Conservation (phyloP, 176 grass and related monocot genomes). For the Rhipidocladum racemiflorum region DNA sequence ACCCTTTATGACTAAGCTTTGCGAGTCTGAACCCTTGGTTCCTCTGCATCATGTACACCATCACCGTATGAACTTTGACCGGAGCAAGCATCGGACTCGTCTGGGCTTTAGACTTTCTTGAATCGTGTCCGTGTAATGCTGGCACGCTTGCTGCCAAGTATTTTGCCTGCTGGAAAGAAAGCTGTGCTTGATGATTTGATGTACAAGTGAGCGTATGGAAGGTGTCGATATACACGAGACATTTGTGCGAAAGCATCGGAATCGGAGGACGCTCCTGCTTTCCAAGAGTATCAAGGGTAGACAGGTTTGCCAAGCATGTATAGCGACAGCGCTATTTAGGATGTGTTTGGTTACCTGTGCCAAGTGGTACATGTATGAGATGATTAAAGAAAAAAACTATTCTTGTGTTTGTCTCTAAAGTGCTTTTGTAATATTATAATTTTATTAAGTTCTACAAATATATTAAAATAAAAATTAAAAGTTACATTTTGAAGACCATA, state of each 20-base stretch:
- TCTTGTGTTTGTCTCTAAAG: too few relatives aligned
- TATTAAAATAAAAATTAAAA: too few relatives aligned
- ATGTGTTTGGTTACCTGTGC: too few relatives aligned
- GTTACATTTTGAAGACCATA: too few relatives aligned
- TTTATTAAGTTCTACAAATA: too few relatives aligned
- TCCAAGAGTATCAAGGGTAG: neutral
- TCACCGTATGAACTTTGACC: constrained; percentile 20
- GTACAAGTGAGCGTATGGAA: neutral
- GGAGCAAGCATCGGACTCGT: neutral
- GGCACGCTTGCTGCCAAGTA: neutral
- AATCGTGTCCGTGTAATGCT: neutral
- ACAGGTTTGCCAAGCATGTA: neutral
- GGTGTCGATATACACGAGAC: neutral
- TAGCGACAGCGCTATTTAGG: too few relatives aligned
- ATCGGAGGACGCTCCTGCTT: neutral
- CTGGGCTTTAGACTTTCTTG: neutral
- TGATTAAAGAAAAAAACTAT: too few relatives aligned
- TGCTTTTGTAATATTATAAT: too few relatives aligned
- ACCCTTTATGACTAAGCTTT: neutral
- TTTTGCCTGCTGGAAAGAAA: neutral
- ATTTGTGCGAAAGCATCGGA: neutral
- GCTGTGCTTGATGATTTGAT: neutral
- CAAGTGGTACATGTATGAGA: too few relatives aligned
- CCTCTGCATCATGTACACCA: constrained; percentile 1
- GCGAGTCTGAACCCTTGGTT: neutral